Percentiles rank a stretch among this genome's conserved stretches.
Conservation (phyloP, 2,329 filamentous ascomycete species). For the Fusarium coicis region DNA sequence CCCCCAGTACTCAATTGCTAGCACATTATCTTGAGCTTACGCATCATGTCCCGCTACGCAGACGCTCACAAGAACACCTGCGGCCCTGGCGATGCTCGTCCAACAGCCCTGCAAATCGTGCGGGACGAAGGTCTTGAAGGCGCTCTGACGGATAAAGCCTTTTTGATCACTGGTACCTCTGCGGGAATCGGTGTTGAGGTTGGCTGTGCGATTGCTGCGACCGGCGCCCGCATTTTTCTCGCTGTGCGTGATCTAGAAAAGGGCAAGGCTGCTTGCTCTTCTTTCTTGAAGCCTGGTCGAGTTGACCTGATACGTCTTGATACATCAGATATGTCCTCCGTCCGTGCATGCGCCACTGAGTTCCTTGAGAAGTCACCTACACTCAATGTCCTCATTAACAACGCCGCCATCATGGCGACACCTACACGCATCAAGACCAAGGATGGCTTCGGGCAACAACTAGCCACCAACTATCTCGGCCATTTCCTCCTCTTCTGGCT, state of each 20-base stretch:
- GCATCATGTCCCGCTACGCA: slow-evolving; percentile 15
- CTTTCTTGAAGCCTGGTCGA: slow-evolving; percentile 5
- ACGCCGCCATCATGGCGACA: slow-evolving; percentile 39
- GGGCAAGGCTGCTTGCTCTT: slow-evolving; percentile 2
- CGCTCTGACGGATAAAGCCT: slow-evolving; percentile 49
- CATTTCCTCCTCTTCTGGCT: slow-evolving; percentile 48
- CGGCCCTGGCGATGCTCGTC: slow-evolving; percentile 48
- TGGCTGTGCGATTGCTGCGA: slow-evolving; percentile 54
- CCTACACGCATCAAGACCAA: slow-evolving; percentile 13
- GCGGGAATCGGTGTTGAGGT: slow-evolving; percentile 58
- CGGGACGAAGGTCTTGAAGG: slow-evolving; percentile 47
- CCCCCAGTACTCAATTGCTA: accelerated
- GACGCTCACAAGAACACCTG: background rate
- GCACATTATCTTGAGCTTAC: background rate
- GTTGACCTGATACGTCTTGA: slow-evolving; percentile 35
- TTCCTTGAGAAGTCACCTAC: slow-evolving; percentile 22
- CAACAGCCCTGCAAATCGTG: slow-evolving; percentile 53
- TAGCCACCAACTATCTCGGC: slow-evolving; percentile 40
- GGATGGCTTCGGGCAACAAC: slow-evolving; percentile 42
- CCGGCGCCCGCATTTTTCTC: slow-evolving; percentile 42
- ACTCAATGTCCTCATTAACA: slow-evolving; percentile 36
- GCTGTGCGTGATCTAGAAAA: slow-evolving; percentile 30
- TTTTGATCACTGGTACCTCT: slow-evolving; percentile 55
- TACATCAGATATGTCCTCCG: slow-evolving; percentile 31
- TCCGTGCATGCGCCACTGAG: slow-evolving; percentile 33